phyloP scores from a whole-genome alignment of 176 grass and related monocot species.

The Poa annua region DNA sequence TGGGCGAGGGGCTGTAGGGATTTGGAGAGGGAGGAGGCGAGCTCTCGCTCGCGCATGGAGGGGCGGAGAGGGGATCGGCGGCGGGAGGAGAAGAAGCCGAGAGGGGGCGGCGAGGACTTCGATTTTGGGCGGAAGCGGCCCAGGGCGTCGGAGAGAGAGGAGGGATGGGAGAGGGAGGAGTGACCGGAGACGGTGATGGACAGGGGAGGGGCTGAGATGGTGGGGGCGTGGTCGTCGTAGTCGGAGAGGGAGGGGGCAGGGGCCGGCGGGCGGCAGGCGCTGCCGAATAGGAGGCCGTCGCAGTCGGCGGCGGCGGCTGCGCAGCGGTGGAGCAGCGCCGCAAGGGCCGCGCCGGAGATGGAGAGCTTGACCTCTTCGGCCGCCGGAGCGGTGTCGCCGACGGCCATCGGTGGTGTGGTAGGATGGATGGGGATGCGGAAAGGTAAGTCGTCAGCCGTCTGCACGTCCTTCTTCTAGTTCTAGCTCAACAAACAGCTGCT shows the following conservation, averaged over 20 bases:
- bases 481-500: not conserved
- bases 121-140: constrained; percentile 32
- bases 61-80: constrained; percentile 54
- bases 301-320: constrained; percentile 45
- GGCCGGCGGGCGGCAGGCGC: constrained; percentile 37
- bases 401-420: constrained; percentile 32
- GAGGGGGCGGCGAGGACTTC: not conserved
- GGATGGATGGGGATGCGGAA: constrained; percentile 12
- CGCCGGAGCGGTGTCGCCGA: constrained; percentile 23
- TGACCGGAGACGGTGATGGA: constrained; percentile 56
- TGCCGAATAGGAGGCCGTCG: constrained; percentile 67
- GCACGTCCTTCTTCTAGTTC: not conserved
- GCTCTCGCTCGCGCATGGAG: constrained; percentile 60
- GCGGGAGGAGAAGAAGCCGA: constrained; percentile 78
- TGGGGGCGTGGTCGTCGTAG: constrained; percentile 29
- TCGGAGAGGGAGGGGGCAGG: constrained; percentile 49
- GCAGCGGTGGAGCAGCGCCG: constrained; percentile 67
- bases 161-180: constrained; percentile 45
- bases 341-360: constrained; percentile 66
- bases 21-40: constrained; percentile 49
- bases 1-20: constrained; percentile 29
- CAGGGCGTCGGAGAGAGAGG: constrained; percentile 51
- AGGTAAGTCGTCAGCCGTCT: not conserved
- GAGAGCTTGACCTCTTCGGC: constrained; percentile 47
- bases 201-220: constrained; percentile 24